Percentiles rank a stretch among this genome's conserved stretches.
Conservation (phyloP, 202 grass and related monocot species). For the Digitaria exilis region DNA sequence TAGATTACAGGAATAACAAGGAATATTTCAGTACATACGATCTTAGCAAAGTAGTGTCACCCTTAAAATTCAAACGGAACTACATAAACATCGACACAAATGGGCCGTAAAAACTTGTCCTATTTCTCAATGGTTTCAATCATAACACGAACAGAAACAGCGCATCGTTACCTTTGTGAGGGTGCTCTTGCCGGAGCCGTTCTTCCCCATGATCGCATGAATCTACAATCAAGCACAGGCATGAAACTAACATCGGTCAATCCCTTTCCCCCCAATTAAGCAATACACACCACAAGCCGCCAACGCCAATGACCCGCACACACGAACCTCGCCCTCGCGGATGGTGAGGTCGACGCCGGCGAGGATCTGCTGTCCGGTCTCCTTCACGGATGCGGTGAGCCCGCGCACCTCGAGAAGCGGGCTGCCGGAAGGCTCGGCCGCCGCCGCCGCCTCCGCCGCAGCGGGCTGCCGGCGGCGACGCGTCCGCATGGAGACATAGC, state of each 20-base stretch:
- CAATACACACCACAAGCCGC: not conserved
- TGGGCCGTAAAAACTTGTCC: not conserved
- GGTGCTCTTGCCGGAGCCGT: constrained; percentile 95
- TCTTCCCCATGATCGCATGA: constrained; percentile 94
- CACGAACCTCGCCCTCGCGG: constrained; percentile 77
- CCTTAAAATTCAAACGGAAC: not conserved
- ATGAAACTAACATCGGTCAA: constrained; percentile 13
- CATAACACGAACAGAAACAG: constrained; percentile 1
- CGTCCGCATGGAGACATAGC: not conserved
- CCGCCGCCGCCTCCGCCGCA: constrained; percentile 22
- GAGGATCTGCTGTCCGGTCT: constrained; percentile 64
- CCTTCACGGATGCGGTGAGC: constrained; percentile 79
- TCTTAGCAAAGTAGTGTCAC: not conserved
- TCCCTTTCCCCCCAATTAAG: not conserved
- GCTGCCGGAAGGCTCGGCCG: constrained; percentile 19
- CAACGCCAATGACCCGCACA: not conserved
- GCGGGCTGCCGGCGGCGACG: constrained; percentile 3
- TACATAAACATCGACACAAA: not conserved
- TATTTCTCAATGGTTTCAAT: not conserved
- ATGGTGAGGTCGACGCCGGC: constrained; percentile 81
- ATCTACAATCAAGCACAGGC: constrained; percentile 48
- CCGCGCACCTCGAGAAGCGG: constrained; percentile 72
- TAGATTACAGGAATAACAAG: not conserved
- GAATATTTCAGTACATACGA: not conserved
- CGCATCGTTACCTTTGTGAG: constrained; percentile 70